A percentile compares a stretch with the other conserved stretches of the same genome.
Conservation (phyloP, 306 rosid species). For the Adenanthera pavonina region DNA sequence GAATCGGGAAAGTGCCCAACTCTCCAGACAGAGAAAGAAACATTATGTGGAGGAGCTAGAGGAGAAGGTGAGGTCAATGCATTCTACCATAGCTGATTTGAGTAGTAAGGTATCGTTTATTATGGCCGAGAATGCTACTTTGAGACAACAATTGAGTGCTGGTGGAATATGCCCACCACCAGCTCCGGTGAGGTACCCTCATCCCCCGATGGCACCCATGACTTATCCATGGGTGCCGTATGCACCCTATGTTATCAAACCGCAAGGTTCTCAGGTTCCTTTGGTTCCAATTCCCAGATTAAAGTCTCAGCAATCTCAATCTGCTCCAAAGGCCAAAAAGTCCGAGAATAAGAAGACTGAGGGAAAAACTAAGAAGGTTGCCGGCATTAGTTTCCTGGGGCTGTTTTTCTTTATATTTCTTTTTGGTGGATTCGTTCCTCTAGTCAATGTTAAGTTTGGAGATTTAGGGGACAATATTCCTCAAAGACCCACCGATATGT, state of each 20-base stretch:
- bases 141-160: slow-evolving; percentile 84
- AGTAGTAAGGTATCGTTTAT: slow-evolving; percentile 57
- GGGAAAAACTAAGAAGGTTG: slow-evolving; percentile 89
- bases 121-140: slow-evolving; percentile 85
- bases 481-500: slow-evolving; percentile 54
- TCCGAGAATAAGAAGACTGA: slow-evolving; percentile 63
- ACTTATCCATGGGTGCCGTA: slow-evolving; percentile 84
- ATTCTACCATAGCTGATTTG: slow-evolving; percentile 65
- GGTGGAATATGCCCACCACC: slow-evolving; percentile 65
- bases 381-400: slow-evolving; percentile 93
- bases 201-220: slow-evolving; percentile 75
- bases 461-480: slow-evolving; percentile 53
- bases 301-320: slow-evolving; percentile 66
- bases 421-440: slow-evolving; percentile 82
- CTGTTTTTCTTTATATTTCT: slow-evolving; percentile 75
- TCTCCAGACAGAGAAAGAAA: slow-evolving; percentile 77
- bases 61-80: slow-evolving; percentile 78
- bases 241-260: slow-evolving; percentile 78
- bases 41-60: slow-evolving; percentile 80
- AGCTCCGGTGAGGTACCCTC: slow-evolving; percentile 75
- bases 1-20: slow-evolving; percentile 93
- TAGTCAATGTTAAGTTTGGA: slow-evolving; percentile 64
- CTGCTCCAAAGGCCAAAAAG: slow-evolving; percentile 64
- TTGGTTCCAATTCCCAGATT: slow-evolving; percentile 94
- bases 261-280: slow-evolving; percentile 90